Evolutionary conservation across 768 basidiomycete species (phyloP), one percentile per base, ranked within the genome.

Genomic region (Candolleomyces eurysporus): DNA sequence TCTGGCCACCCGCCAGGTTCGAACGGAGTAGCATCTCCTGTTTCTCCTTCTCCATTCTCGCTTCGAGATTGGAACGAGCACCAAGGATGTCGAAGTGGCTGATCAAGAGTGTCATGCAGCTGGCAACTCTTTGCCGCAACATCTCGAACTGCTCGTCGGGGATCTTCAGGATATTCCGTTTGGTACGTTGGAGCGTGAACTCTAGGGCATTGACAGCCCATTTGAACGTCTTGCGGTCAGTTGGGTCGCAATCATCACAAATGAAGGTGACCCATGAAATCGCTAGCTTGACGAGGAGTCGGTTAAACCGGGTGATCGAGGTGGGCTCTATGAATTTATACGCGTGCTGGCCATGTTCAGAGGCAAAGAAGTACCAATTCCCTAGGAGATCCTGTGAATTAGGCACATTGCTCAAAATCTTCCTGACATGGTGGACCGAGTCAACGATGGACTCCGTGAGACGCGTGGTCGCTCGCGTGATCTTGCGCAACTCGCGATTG

Each of bases 221-320:
- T 71, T 92, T 90, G 82, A 99, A 99, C 0, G 94, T 98, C 72
- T 89, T 91, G 60, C 94, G 85, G 72, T 98, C 96, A 39, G 92
- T 90, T 8, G 96, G 94, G 67, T 97, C 92, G 76, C 97, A 99
- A 67, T 96, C 93, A 69, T 98, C 95, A 76, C 94, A 97, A 64
- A 98, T 96, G 79, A 99, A 98, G 48, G 94, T 90, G 39, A 98
- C 93, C 96, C 96, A 99, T 13, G 92, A 91, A 67, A 98, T 98
- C 10, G 96, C 94, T 57, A 98, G 84, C 62, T 87, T 89, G 73
- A 96, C 90, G 39, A 98, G 80, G 4, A 90, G 81, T 7, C 90
- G 85, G 69, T 91, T 90, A 75, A 97, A 96, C 65, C 90, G 88
- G 66, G 82, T 77, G 57, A 89, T 72, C 0, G 86, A 79, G 0